These are phyloP conservation scores for Nasturtium officinale DNA, from an alignment of 345 rosid genomes.

Conservation along the genomic window DNA sequence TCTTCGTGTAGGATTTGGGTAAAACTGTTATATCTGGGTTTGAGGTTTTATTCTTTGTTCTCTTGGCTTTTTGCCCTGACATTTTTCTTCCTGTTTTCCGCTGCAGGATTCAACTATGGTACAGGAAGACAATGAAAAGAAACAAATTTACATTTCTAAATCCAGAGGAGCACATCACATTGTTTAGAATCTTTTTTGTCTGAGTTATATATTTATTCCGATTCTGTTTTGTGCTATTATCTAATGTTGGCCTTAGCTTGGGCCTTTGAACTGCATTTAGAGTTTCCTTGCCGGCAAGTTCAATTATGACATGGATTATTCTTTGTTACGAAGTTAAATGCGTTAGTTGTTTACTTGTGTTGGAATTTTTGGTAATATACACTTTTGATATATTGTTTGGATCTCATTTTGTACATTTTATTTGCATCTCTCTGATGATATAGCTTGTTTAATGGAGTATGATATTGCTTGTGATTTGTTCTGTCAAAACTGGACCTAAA, in stretches of 20 bases:
- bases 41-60: constrained; percentile 13
- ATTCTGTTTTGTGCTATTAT: constrained; percentile 20
- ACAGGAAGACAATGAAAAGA: constrained; percentile 14
- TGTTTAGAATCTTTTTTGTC: constrained; percentile 2
- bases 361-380: constrained; percentile 15
- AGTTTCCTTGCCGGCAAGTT: constrained; percentile 17
- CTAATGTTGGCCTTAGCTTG: constrained; percentile 17
- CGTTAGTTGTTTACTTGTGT: constrained; percentile 13
- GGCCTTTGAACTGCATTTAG: constrained; percentile 21
- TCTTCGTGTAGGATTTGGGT: constrained; percentile 28
- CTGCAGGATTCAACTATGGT: constrained; percentile 32
- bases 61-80: constrained; percentile 15
- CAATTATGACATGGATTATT: constrained; percentile 4
- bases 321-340: constrained; percentile 25
- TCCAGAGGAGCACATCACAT: constrained; percentile 25
- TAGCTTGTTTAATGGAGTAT: not conserved
- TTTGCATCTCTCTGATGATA: constrained; percentile 13
- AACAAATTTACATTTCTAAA: constrained; percentile 23
- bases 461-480: constrained; percentile 6
- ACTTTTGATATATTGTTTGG: constrained; percentile 16
- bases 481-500: constrained; percentile 13
- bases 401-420: constrained; percentile 11
- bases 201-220: constrained; percentile 18
- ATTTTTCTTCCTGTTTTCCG: not conserved
- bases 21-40: constrained; percentile 8